phyloP scores from a whole-genome alignment of 192 early-diverging fungal genomes.

The Podila verticillata region DNA sequence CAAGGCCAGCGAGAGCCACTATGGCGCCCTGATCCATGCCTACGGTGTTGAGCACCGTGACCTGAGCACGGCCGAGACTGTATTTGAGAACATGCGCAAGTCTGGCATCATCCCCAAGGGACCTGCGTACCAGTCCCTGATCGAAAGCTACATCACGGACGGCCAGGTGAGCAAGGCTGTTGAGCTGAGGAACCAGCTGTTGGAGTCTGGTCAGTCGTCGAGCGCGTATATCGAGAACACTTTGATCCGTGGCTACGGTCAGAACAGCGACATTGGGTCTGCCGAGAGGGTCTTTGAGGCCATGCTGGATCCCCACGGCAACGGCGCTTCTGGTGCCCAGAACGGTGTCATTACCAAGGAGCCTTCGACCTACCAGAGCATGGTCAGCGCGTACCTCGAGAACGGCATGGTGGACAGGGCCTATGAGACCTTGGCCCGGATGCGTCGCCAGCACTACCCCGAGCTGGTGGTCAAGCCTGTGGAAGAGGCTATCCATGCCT shows the following conservation, averaged over 20 bases:
- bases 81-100: slow-evolving; percentile 54
- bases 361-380: slow-evolving; percentile 68
- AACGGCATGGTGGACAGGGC: slow-evolving; percentile 39
- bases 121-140: slow-evolving; percentile 62
- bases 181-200: slow-evolving; percentile 50
- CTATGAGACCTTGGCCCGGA: slow-evolving; percentile 22
- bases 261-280: slow-evolving; percentile 40
- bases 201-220: slow-evolving; percentile 46
- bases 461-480: slow-evolving; percentile 44
- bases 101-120: slow-evolving; percentile 55
- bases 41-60: slow-evolving; percentile 65
- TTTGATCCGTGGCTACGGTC: slow-evolving; percentile 64
- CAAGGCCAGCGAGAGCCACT: slow-evolving; percentile 57
- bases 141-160: slow-evolving; percentile 61
- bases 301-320: slow-evolving; percentile 58
- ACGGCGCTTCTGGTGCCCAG: neutral
- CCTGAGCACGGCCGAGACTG: slow-evolving; percentile 55
- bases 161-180: slow-evolving; percentile 57
- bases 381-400: slow-evolving; percentile 63
- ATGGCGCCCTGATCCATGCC: slow-evolving; percentile 63
- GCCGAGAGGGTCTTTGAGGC: slow-evolving; percentile 62
- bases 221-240: slow-evolving; percentile 68
- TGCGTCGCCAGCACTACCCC: slow-evolving; percentile 41
- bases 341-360: slow-evolving; percentile 52
- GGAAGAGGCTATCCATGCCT: slow-evolving; percentile 36